Conservation (phyloP, 805 yeast genomes). For the Lipomyces mesembrius region DNA sequence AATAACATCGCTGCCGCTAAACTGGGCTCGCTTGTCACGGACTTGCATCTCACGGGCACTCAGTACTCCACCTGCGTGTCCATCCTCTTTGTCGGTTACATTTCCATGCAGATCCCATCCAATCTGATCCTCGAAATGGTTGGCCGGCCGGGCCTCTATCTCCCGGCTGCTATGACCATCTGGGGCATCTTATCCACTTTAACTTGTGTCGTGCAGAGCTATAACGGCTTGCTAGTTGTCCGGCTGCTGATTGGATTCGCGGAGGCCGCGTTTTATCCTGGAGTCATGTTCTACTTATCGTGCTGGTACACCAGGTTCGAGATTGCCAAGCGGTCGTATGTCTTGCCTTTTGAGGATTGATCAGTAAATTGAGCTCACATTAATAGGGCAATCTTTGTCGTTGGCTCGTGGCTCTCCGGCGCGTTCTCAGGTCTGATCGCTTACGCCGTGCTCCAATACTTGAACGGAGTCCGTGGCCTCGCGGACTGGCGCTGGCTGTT, state of each 20-base stretch:
- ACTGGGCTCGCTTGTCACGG: conserved; percentile 51
- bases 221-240: conserved; percentile 52
- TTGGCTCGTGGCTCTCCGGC: conserved; percentile 57
- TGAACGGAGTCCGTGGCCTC: conserved; percentile 51
- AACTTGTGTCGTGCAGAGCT: conserved; percentile 53
- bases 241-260: conserved; percentile 54
- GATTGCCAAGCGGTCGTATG: conserved; percentile 52
- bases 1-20: conserved; percentile 56
- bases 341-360: conserved; percentile 36
- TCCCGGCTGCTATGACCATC: conserved; percentile 54
- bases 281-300: conserved; percentile 56
- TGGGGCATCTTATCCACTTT: conserved; percentile 56
- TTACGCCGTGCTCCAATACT: conserved; percentile 55
- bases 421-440: conserved; percentile 62
- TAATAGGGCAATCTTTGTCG: conserved; percentile 51
- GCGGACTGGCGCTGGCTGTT: conserved; percentile 63
- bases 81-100: conserved; percentile 57
- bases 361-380: conserved; percentile 26
- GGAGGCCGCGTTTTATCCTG: conserved; percentile 57
- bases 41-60: conserved; percentile 49
- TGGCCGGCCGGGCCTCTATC: conserved; percentile 57
- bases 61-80: conserved; percentile 56
- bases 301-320: conserved; percentile 61
- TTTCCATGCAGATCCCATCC: conserved; percentile 55
- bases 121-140: conserved; percentile 54